phyloP scores from a whole-genome alignment of 768 basidiomycete species.

The Podaxis rugospora region DNA sequence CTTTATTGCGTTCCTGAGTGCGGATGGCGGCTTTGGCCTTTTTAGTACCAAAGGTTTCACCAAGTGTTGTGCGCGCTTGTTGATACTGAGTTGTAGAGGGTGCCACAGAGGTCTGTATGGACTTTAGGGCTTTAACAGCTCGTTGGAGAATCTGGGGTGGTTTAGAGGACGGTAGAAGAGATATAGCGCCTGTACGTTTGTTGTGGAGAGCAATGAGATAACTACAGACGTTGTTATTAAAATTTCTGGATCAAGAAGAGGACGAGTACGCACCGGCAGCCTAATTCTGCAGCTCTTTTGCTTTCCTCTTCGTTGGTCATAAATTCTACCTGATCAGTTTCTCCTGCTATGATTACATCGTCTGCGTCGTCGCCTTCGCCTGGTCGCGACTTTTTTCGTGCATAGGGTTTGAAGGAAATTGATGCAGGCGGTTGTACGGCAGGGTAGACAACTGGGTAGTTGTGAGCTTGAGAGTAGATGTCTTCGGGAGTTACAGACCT shows the following conservation, averaged over 20 bases:
- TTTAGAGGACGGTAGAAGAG: conserved; percentile 61
- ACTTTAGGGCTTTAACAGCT: conserved; percentile 82
- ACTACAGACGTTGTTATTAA: conserved; percentile 30
- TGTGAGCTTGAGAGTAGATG: conserved; percentile 1
- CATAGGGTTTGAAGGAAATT: conserved; percentile 62
- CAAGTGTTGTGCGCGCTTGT: conserved; percentile 72
- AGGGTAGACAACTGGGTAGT: conserved; percentile 45
- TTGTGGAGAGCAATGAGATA: conserved; percentile 85
- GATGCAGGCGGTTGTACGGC: conserved; percentile 51
- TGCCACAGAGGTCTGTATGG: conserved; percentile 44
- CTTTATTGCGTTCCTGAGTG: conserved; percentile 83
- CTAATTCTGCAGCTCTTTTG: conserved; percentile 43
- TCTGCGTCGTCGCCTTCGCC: conserved; percentile 23
- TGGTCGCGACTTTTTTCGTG: conserved; percentile 33
- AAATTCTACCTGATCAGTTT: conserved; percentile 83
- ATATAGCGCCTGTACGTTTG: conserved; percentile 66
- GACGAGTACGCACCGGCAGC: conserved; percentile 58
- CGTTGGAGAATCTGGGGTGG: conserved; percentile 66
- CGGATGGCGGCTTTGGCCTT: conserved; percentile 86
- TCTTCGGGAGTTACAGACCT: conserved; percentile 22
- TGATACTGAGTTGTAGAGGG: conserved; percentile 49
- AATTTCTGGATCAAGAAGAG: neutral
- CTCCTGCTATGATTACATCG: conserved; percentile 65
- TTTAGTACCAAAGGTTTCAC: conserved; percentile 92
- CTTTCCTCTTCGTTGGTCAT: conserved; percentile 57